Conservation (phyloP, 345 rosid genomes). For the Eucalyptus sp. region DNA sequence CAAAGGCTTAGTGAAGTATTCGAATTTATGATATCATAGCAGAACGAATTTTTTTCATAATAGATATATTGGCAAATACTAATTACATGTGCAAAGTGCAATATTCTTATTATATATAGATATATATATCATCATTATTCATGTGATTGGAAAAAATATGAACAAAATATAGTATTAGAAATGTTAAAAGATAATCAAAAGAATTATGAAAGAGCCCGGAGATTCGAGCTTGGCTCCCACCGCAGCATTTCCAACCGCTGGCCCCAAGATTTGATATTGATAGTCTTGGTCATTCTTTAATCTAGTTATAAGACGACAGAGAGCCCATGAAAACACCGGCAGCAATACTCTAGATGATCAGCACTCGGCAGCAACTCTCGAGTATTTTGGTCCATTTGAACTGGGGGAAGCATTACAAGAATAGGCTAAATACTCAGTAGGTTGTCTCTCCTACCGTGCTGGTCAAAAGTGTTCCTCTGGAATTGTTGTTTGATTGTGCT, state of each 20-base stretch:
- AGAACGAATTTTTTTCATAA: accelerated
- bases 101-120: too few relatives aligned
- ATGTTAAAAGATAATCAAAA: too few relatives aligned
- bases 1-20: accelerated
- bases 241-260: background rate
- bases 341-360: too few relatives aligned
- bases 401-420: background rate
- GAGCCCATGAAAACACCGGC: too few relatives aligned
- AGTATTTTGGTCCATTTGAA: background rate
- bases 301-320: background rate
- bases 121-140: too few relatives aligned
- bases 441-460: background rate
- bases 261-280: background rate
- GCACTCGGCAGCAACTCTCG: background rate
- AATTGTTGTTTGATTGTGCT: background rate
- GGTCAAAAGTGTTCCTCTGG: background rate
- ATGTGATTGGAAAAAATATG: too few relatives aligned
- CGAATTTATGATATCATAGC: accelerated
- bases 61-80: too few relatives aligned
- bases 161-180: too few relatives aligned
- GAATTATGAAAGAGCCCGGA: too few relatives aligned
- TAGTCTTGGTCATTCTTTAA: too few relatives aligned
- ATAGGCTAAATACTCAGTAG: background rate
- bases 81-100: too few relatives aligned
- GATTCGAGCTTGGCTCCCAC: too few relatives aligned